Evolutionary conservation across 129 eudicot genomes (phyloP).

Genomic region (Arctium lappa): DNA sequence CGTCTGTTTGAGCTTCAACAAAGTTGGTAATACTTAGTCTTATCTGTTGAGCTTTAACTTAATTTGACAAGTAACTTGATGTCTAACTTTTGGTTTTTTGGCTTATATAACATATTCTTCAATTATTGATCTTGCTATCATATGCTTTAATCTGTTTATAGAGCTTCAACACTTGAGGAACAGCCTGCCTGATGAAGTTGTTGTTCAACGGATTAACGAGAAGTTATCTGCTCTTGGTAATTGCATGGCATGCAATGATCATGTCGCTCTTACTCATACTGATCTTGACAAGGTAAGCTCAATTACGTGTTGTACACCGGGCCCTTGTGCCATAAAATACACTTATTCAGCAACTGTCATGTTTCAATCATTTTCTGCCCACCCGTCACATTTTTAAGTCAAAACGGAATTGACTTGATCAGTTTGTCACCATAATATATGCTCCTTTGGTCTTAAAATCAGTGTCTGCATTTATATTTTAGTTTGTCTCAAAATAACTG

Average conservation of each 20-base stretch:
- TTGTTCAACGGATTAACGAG: conserved; percentile 89
- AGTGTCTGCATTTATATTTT: no score
- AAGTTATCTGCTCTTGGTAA: conserved; percentile 87
- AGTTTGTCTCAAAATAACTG: neutral
- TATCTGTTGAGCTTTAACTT: neutral
- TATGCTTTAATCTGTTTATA: conserved; percentile 21
- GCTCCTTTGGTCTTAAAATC: neutral
- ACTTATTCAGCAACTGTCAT: neutral
- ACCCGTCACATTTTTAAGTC: no score
- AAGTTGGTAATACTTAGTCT: neutral
- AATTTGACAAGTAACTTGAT: neutral
- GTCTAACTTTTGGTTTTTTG: neutral
- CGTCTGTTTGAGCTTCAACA: neutral
- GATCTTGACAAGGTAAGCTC: conserved; percentile 84
- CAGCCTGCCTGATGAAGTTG: conserved; percentile 91
- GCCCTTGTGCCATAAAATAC: no score
- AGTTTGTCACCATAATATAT: neutral
- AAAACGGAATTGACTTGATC: neutral
- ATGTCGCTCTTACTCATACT: conserved; percentile 91
- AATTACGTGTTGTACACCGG: no score
- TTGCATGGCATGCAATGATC: conserved; percentile 97
- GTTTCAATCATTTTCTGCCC: no score
- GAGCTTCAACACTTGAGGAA: conserved; percentile 94
- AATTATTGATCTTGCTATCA: neutral
- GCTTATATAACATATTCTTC: neutral